A percentile compares a stretch with the other conserved stretches of the same genome.
phyloP scores from a whole-genome alignment of 164 flowering plant species.

The Stephania japonica region DNA sequence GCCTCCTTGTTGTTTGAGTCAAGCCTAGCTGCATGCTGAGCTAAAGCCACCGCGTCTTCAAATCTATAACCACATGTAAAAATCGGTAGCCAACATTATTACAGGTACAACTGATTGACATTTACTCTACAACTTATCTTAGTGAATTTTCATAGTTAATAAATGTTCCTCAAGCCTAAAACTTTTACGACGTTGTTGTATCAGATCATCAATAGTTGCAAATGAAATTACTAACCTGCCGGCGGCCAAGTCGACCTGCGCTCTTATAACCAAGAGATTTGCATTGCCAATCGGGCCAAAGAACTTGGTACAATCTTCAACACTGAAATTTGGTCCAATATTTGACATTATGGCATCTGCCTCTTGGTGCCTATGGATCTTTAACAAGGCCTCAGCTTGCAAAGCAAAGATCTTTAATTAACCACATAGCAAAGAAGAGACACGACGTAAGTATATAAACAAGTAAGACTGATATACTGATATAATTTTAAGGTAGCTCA shows the following conservation, averaged over 20 bases:
- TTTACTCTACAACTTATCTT: neutral
- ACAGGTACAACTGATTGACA: neutral
- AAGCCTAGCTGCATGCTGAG: slow-evolving; percentile 47
- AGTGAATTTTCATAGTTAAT: neutral
- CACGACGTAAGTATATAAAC: neutral
- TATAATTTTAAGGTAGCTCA: too few relatives aligned
- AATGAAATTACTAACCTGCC: slow-evolving; percentile 56
- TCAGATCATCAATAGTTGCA: neutral
- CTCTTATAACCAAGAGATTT: slow-evolving; percentile 29
- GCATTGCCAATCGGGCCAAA: slow-evolving; percentile 41
- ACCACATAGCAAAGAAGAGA: neutral
- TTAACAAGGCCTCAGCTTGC: slow-evolving; percentile 78
- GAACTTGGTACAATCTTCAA: slow-evolving; percentile 36
- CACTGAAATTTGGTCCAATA: slow-evolving; percentile 29
- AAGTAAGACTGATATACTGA: too few relatives aligned
- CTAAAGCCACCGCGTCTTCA: slow-evolving; percentile 59
- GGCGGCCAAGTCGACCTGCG: slow-evolving; percentile 56
- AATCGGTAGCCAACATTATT: neutral
- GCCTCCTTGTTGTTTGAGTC: slow-evolving; percentile 52
- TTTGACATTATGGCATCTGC: slow-evolving; percentile 40
- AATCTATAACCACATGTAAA: slow-evolving; percentile 35
- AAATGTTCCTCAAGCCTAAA: neutral
- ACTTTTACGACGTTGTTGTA: neutral
- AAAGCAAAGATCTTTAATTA: slow-evolving; percentile 43
- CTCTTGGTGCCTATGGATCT: slow-evolving; percentile 63